Evolutionary conservation across 306 rosid species (phyloP).

Genomic region (Parietaria judaica): DNA sequence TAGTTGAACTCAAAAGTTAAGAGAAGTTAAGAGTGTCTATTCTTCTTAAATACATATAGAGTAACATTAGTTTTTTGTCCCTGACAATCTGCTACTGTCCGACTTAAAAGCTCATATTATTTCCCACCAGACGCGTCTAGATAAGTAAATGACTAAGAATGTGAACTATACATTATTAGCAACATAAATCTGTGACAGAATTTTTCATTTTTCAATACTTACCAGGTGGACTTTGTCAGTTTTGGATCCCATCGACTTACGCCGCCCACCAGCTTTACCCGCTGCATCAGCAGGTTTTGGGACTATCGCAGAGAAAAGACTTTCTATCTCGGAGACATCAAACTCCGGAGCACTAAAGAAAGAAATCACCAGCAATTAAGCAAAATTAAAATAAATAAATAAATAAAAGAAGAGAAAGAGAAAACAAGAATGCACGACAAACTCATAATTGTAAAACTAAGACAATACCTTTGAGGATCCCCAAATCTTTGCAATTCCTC

Average conservation of each 20-base stretch:
- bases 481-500: constrained; percentile 87
- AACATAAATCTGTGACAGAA: constrained; percentile 8
- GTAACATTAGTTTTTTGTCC: not conserved
- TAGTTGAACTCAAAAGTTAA: too few relatives aligned
- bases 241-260: constrained; percentile 78
- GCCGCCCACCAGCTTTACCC: constrained; percentile 64
- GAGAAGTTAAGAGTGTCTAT: too few relatives aligned
- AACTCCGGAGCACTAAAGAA: constrained; percentile 77
- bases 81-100: too few relatives aligned
- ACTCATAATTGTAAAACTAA: not conserved
- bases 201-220: constrained; percentile 25
- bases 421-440: constrained; percentile 4
- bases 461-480: constrained; percentile 58
- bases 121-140: too few relatives aligned
- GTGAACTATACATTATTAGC: too few relatives aligned
- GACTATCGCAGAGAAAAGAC: constrained; percentile 77
- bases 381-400: constrained; percentile 19
- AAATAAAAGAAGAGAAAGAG: constrained; percentile 2
- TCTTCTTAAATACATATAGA: not conserved
- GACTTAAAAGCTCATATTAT: too few relatives aligned
- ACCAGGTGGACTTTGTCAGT: constrained; percentile 84
- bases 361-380: constrained; percentile 26
- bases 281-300: constrained; percentile 72
- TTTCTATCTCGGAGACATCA: constrained; percentile 90
- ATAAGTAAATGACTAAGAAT: too few relatives aligned